Percentiles rank a stretch among this genome's conserved stretches.
Conservation (phyloP, 2,329 filamentous ascomycete genomes). For the Cladosporium sp. region DNA sequence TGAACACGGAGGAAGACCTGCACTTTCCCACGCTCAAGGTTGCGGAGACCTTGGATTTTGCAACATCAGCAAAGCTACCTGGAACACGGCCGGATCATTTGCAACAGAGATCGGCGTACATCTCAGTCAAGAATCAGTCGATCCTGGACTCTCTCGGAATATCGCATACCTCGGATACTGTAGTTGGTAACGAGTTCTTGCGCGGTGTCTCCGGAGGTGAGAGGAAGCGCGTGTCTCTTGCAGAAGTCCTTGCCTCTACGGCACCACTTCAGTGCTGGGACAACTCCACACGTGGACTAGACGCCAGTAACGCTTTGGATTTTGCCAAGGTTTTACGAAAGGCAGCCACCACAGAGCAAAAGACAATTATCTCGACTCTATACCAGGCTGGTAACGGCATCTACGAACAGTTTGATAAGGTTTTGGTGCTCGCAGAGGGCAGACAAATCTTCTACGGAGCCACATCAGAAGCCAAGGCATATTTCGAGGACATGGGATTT, state of each 20-base stretch:
- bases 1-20: slow-evolving; percentile 42
- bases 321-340: slow-evolving; percentile 51
- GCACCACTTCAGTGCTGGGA: slow-evolving; percentile 61
- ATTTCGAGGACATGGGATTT: slow-evolving; percentile 61
- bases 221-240: slow-evolving; percentile 62
- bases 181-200: slow-evolving; percentile 61
- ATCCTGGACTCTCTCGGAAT: slow-evolving; percentile 54
- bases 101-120: slow-evolving; percentile 39
- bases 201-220: slow-evolving; percentile 64
- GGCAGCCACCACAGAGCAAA: slow-evolving; percentile 56
- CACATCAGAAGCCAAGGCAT: slow-evolving; percentile 51
- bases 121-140: slow-evolving; percentile 45
- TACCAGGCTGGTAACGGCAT: slow-evolving; percentile 68
- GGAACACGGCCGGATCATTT: slow-evolving; percentile 18
- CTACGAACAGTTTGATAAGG: slow-evolving; percentile 64
- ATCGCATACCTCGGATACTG: slow-evolving; percentile 55
- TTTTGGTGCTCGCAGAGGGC: slow-evolving; percentile 60
- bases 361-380: slow-evolving; percentile 56
- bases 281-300: slow-evolving; percentile 59
- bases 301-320: slow-evolving; percentile 56
- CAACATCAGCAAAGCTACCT: slow-evolving; percentile 48
- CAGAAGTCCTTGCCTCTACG: slow-evolving; percentile 54
- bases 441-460: slow-evolving; percentile 61
- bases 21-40: slow-evolving; percentile 54
- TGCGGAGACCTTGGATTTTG: slow-evolving; percentile 50